A percentile compares a stretch with the other conserved stretches of the same genome.
These are phyloP conservation scores for Xylaria castorea DNA, from an alignment of 495 filamentous ascomycete species.

Conservation along the genomic window DNA sequence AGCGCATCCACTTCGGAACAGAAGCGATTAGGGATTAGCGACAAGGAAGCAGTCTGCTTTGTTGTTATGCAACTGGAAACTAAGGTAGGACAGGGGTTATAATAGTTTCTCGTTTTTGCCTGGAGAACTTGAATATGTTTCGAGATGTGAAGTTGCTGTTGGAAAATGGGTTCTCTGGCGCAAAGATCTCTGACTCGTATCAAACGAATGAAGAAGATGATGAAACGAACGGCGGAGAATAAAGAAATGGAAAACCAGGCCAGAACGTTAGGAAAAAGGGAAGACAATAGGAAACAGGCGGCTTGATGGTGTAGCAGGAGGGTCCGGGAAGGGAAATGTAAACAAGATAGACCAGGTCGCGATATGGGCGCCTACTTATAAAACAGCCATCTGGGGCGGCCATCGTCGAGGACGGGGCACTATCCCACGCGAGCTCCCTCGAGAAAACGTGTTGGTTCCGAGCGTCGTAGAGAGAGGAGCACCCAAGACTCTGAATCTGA, in stretches of 20 bases:
- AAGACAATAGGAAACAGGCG: slow-evolving; percentile 44
- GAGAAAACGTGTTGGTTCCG: slow-evolving; percentile 33
- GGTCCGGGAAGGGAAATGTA: slow-evolving; percentile 39
- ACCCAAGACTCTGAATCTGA: slow-evolving; percentile 49
- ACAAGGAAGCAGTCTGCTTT: slow-evolving; percentile 17
- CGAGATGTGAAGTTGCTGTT: not conserved
- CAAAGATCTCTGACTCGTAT: slow-evolving; percentile 46
- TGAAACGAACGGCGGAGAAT: slow-evolving; percentile 41
- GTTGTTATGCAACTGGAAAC: slow-evolving; percentile 20
- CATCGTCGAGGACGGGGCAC: slow-evolving; percentile 26
- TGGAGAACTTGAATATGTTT: slow-evolving; percentile 19
- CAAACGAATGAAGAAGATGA: slow-evolving; percentile 51
- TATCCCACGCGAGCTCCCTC: slow-evolving; percentile 21
- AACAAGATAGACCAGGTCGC: slow-evolving; percentile 40
- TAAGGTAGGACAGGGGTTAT: slow-evolving; percentile 15
- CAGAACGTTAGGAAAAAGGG: slow-evolving; percentile 35
- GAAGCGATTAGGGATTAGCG: slow-evolving; percentile 29
- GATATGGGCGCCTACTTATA: slow-evolving; percentile 47
- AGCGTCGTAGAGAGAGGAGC: slow-evolving; percentile 30
- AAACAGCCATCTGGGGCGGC: slow-evolving; percentile 32
- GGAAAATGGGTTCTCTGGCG: slow-evolving; percentile 4
- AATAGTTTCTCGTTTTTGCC: slow-evolving; percentile 16
- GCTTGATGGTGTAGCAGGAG: slow-evolving; percentile 45
- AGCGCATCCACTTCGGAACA: slow-evolving; percentile 12
- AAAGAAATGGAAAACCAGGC: slow-evolving; percentile 33